Evolutionary conservation across 257 asterid genomes (phyloP), one percentile per base, ranked within the genome.

Genomic region (Solanum pennellii): DNA sequence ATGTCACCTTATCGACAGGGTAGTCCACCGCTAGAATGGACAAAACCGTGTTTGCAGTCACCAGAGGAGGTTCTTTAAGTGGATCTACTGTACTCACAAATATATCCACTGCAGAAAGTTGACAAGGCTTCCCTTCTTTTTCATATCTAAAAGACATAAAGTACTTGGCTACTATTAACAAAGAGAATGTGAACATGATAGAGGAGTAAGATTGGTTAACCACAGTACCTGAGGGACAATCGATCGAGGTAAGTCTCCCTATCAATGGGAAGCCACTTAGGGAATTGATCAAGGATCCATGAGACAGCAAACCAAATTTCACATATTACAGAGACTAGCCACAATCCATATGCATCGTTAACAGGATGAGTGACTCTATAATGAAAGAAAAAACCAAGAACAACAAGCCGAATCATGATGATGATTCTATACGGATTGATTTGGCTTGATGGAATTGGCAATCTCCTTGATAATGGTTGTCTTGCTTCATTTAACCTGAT

Each of bases 211-310:
- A 29, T 20, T 82, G 82, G 42, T 75, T 66, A 41, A 37, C 13
- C 18, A n/a, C 89, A 20, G 27, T 62, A 91, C 93, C 91, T 88
- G n/a, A 91, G 49, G 47, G 93, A 89, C 73, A 91, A 88, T 60
- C 91, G 84, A 41, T 89, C 93, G 13, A 90, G 90, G 86, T 90
- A 89, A 39, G 92, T 90, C 20, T 86, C 90, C 80, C 92, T 77
- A 12, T 83, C 89, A 71, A 88, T 27, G 29, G 92, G 92, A 84
- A 86, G 86, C 92, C 92, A 90, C 62, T 90, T 90, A 23, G 91
- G 92, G 80, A 90, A 89, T 66, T 90, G 91, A 86, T 90, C 92
- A 71, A 90, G 91, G 35, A 90, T 89, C 92, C 91, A 90, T 41
- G 92, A 90, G 27, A 90, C 13, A 68, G 92, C 86, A 29, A 90